Conservation (phyloP, 257 asterid genomes). For the Ballota nigra region DNA sequence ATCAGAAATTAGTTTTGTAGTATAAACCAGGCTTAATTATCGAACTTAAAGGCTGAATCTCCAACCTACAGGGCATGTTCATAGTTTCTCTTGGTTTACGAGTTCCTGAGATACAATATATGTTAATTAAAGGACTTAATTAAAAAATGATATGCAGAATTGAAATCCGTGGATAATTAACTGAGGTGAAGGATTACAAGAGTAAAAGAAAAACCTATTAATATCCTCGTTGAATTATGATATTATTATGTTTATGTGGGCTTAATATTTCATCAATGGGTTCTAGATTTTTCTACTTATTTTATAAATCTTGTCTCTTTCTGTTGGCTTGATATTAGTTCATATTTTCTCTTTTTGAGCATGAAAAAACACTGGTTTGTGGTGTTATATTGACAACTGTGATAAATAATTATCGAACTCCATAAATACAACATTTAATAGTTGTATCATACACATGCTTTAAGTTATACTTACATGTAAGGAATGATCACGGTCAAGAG, state of each 20-base stretch:
- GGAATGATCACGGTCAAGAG: no score
- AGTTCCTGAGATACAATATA: not conserved
- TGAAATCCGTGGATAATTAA: not conserved
- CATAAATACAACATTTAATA: no score
- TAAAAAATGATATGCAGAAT: not conserved
- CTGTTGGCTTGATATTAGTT: not conserved
- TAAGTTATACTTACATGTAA: no score
- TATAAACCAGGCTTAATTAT: not conserved
- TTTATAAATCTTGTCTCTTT: not conserved
- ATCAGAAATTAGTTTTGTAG: not conserved
- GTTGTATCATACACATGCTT: no score
- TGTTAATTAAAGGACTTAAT: not conserved
- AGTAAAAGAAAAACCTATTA: not conserved
- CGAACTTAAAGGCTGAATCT: not conserved
- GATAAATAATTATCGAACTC: no score
- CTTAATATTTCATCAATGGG: not conserved
- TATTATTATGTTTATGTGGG: not conserved
- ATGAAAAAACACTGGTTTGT: not conserved
- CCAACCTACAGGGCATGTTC: not conserved
- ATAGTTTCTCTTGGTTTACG: not conserved
- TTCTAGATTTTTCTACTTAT: not conserved
- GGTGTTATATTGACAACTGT: constrained; percentile 16
- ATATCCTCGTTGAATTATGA: not conserved
- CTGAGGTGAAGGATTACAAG: not conserved
- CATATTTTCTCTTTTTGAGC: not conserved